Percentiles rank a stretch among this genome's conserved stretches.
Conservation (phyloP, 2,329 filamentous ascomycete species). For the Hymenotorrendiella dingleyae region DNA sequence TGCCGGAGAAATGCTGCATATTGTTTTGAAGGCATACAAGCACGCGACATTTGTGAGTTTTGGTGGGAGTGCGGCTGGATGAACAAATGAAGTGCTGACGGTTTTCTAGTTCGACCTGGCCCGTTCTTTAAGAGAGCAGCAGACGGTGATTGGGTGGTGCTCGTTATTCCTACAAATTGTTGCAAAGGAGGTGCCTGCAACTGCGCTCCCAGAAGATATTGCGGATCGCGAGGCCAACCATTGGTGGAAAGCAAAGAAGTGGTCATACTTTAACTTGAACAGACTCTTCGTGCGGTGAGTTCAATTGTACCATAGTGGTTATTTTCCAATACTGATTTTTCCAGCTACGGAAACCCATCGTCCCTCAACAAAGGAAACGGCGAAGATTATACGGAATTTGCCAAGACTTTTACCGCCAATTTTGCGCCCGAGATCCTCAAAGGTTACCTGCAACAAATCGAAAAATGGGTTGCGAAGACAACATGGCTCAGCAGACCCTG, state of each 20-base stretch:
- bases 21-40: constrained; percentile 95
- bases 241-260: constrained; percentile 99
- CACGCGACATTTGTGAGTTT: constrained; percentile 86
- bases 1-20: constrained; percentile 92
- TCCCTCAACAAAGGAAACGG: constrained; percentile 67
- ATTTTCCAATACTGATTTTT: constrained; percentile 10
- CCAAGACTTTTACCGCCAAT: constrained; percentile 83
- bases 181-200: constrained; percentile 73
- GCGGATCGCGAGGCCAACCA: constrained; percentile 89
- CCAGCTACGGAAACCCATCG: constrained; percentile 81
- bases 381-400: constrained; percentile 73
- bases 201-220: constrained; percentile 69
- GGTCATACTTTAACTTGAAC: constrained; percentile 97
- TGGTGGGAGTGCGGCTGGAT: constrained; percentile 12
- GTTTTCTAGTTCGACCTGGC: constrained; percentile 78
- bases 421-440: constrained; percentile 96
- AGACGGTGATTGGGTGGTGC: constrained; percentile 90
- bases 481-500: constrained; percentile 93
- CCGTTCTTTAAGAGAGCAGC: constrained; percentile 67
- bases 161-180: constrained; percentile 89
- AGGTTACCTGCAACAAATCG: constrained; percentile 88
- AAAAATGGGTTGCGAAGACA: constrained; percentile 94
- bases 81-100: constrained; percentile 28
- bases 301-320: background rate
- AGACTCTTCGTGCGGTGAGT: constrained; percentile 82